These are phyloP conservation scores for Hordeum pubiflorum DNA, from an alignment of 202 grass and related monocot species.

Conservation along the genomic window DNA sequence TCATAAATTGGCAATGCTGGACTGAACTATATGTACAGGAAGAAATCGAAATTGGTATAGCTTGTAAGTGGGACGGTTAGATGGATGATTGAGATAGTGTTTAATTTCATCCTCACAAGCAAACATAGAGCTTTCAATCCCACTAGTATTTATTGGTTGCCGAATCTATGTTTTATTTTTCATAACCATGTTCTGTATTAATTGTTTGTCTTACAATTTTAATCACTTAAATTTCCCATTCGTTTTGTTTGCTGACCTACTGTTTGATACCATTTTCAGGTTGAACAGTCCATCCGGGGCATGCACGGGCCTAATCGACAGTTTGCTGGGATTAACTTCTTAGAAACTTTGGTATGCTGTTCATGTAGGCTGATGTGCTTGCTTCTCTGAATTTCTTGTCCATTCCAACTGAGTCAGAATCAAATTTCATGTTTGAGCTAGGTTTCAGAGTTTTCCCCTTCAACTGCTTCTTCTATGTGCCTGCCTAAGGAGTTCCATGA, in stretches of 20 bases:
- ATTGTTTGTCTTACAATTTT: not conserved
- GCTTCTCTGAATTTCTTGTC: conserved; percentile 6
- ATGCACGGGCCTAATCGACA: conserved; percentile 59
- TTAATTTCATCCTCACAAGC: not conserved
- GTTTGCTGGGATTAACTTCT: conserved; percentile 67
- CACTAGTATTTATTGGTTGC: not conserved
- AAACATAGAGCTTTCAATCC: conserved; percentile 2
- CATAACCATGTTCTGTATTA: not conserved
- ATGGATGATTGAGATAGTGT: not conserved
- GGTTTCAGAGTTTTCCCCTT: conserved; percentile 93
- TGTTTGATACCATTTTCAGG: conserved; percentile 49
- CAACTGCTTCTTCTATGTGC: conserved; percentile 84
- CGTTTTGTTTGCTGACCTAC: conserved; percentile 17
- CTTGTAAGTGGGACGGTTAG: not conserved
- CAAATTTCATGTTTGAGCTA: conserved; percentile 32
- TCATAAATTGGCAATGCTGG: not conserved
- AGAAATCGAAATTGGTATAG: not conserved
- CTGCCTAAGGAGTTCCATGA: conserved; percentile 87
- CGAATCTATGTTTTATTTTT: not conserved
- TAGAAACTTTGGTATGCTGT: conserved; percentile 73
- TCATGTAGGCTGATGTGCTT: conserved; percentile 11
- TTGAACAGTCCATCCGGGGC: conserved; percentile 75
- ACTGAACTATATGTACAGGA: not conserved
- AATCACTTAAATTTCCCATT: not conserved
- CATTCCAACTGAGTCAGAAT: conserved; percentile 15